Evolutionary conservation across 2,329 filamentous ascomycete species (phyloP), one percentile per base, ranked within the genome.

Genomic region (Penicillium sclerotiorum): DNA sequence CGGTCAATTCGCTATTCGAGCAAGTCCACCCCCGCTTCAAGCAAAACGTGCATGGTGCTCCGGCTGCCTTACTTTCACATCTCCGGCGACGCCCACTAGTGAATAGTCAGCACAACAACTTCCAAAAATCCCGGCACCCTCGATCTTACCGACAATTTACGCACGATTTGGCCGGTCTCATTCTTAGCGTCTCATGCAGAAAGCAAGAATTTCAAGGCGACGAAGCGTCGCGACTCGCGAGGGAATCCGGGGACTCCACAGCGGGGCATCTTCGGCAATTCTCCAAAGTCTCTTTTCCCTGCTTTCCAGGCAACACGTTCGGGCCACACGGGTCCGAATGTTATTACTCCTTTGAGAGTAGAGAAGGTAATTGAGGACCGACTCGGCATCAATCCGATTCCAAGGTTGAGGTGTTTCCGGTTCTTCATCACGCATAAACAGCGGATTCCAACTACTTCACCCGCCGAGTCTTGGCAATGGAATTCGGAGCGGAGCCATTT

Each of bases 381-480:
- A 28, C 25, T 28, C 2, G n/a, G n/a, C n/a, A n/a, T n/a, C 25
- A 27, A 27, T 27, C 25, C 25, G 13, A 28, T 28, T 7, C 6
- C 25, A 28, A 3, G 25, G 25, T 28, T 7, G 3, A 28, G 25
- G 3, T 28, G 9, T 9, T 13, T 28, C 25, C 25, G n/a, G n/a
- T n/a, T n/a, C n/a, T n/a, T n/a, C n/a, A n/a, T 80, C 80, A 15
- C 35, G 32, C 12, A 6, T 43, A 22, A 8, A 28, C 15, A 13
- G 39, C 39, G 25, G 25, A 21, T n/a, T 18, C 15, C 12, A 15
- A 13, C 17, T 30, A 11, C 25, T 32, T 23, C 20, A 21, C 28
- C 28, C 15, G 5, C 4, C 5, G 32, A 33, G 28, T 32, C 52
- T 55, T 55, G 52, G 52, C 42, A 33, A 20, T 20, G 21, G 11